phyloP scores from a whole-genome alignment of 345 rosid species.

The Ricinus communis region DNA sequence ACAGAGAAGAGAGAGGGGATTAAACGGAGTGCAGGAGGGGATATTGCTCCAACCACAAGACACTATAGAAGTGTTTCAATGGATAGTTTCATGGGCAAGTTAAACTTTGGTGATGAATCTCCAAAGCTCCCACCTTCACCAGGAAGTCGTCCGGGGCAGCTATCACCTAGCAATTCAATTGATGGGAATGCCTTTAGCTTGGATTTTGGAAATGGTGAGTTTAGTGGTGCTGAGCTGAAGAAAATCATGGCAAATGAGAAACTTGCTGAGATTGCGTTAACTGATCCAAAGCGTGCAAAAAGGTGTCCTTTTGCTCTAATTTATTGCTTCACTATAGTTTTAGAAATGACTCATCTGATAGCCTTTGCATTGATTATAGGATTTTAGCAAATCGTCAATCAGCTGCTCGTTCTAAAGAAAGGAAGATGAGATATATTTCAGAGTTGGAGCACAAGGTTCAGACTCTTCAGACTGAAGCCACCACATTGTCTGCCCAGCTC shows the following conservation, averaged over 20 bases:
- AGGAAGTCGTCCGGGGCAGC: constrained; percentile 59
- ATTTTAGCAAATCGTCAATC: constrained; percentile 93
- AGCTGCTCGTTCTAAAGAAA: constrained; percentile 94
- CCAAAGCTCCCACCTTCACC: constrained; percentile 82
- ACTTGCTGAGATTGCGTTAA: constrained; percentile 83
- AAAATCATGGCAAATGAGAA: constrained; percentile 96
- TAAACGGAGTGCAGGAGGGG: constrained; percentile 79
- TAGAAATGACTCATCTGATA: background rate
- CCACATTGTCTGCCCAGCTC: constrained; percentile 92
- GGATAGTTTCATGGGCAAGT: constrained; percentile 86
- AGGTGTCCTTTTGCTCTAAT: constrained; percentile 42
- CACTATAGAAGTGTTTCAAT: constrained; percentile 93
- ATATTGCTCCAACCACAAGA: constrained; percentile 64
- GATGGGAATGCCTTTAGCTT: constrained; percentile 77
- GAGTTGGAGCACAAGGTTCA: constrained; percentile 98
- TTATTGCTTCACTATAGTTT: background rate
- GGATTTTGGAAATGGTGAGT: constrained; percentile 90
- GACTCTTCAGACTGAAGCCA: constrained; percentile 94
- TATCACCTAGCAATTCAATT: constrained; percentile 61
- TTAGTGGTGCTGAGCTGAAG: constrained; percentile 77
- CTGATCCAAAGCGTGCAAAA: constrained; percentile 89
- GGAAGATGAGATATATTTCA: constrained; percentile 89
- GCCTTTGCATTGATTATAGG: constrained; percentile 30
- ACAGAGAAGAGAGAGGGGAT: constrained; percentile 66
- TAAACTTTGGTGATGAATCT: constrained; percentile 73